Conservation (phyloP, 2,329 filamentous ascomycete species). For the Orbilia oligospora region DNA sequence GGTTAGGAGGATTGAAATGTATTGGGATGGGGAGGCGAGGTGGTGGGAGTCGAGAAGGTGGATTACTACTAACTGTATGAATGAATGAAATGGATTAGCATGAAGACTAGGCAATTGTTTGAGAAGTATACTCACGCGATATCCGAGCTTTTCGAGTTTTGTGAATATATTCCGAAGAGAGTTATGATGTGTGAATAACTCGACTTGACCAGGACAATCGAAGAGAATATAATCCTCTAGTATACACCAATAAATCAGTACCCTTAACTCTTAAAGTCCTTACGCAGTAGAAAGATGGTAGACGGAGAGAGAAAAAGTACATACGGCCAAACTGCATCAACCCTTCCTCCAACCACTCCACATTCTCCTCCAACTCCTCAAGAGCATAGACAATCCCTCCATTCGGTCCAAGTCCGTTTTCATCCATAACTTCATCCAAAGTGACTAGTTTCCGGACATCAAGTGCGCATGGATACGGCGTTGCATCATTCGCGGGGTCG, state of each 20-base stretch:
- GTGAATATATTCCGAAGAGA: constrained; percentile 93
- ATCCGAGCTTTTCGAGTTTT: constrained; percentile 88
- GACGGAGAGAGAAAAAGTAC: constrained; percentile 55
- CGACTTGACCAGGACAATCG: constrained; percentile 96
- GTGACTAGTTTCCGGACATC: constrained; percentile 92
- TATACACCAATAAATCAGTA: neutral
- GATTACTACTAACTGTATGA: constrained; percentile 83
- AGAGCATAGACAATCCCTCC: constrained; percentile 93
- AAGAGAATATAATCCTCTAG: constrained; percentile 93
- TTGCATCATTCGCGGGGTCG: constrained; percentile 95
- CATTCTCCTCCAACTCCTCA: constrained; percentile 93
- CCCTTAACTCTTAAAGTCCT: too few relatives aligned
- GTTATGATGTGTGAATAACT: constrained; percentile 95
- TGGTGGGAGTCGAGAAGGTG: constrained; percentile 96
- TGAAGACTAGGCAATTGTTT: too few relatives aligned
- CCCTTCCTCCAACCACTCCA: constrained; percentile 89
- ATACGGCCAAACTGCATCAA: constrained; percentile 79
- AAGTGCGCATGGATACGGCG: constrained; percentile 87
- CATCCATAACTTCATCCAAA: constrained; percentile 93
- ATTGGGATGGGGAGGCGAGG: constrained; percentile 91
- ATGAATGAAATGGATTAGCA: constrained; percentile 3
- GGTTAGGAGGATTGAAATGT: constrained; percentile 92
- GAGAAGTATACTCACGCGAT: constrained; percentile 78
- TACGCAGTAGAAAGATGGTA: too few relatives aligned
- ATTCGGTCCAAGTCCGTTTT: constrained; percentile 91